phyloP scores from a whole-genome alignment of 495 filamentous ascomycete genomes.

The Podospora didyma region DNA sequence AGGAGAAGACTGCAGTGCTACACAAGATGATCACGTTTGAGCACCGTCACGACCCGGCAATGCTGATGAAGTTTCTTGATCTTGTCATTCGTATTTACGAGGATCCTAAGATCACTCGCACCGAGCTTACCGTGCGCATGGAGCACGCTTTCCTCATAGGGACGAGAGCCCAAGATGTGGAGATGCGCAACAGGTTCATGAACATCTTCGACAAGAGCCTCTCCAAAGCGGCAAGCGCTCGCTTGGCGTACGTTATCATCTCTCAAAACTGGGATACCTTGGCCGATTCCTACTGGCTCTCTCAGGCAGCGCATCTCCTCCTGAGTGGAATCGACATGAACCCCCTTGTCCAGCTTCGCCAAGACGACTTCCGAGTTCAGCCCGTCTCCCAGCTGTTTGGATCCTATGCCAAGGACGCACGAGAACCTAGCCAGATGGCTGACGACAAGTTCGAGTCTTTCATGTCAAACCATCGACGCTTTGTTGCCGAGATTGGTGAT shows the following conservation, averaged over 20 bases:
- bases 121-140: conserved; percentile 91
- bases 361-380: conserved; percentile 76
- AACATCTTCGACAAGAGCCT: conserved; percentile 88
- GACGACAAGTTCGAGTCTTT: conserved; percentile 80
- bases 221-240: conserved; percentile 77
- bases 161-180: conserved; percentile 86
- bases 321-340: conserved; percentile 88
- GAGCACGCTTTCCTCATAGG: conserved; percentile 98
- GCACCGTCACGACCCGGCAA: conserved; percentile 69
- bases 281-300: conserved; percentile 91
- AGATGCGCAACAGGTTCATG: conserved; percentile 96
- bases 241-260: conserved; percentile 80
- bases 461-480: conserved; percentile 72
- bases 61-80: conserved; percentile 88
- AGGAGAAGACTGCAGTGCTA: conserved; percentile 95
- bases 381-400: conserved; percentile 66
- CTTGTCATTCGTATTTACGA: conserved; percentile 97
- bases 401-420: conserved; percentile 64
- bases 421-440: conserved; percentile 67
- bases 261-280: conserved; percentile 98
- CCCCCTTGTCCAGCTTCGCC: conserved; percentile 65
- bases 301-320: conserved; percentile 87
- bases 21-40: conserved; percentile 98
- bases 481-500: conserved; percentile 75
- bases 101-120: conserved; percentile 87